A percentile compares a stretch with the other conserved stretches of the same genome.
Evolutionary conservation across 345 rosid genomes (phyloP).

Genomic region (Aquilaria sinensis): DNA sequence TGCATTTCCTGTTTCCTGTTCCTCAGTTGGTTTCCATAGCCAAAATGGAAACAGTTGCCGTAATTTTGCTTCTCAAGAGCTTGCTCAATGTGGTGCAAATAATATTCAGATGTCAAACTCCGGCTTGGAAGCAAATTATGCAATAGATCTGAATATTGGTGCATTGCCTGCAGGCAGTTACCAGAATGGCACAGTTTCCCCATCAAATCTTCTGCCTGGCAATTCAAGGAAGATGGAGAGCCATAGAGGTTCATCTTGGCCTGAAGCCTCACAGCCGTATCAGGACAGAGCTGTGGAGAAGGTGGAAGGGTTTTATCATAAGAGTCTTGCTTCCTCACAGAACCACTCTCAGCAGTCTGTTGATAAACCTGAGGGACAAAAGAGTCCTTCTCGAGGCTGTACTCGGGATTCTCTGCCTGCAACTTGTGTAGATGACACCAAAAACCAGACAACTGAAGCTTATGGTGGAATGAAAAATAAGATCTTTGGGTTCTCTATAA

Average conservation of each 20-base stretch:
- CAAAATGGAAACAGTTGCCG: conserved; percentile 15
- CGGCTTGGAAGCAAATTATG: conserved; percentile 24
- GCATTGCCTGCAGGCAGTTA: conserved; percentile 16
- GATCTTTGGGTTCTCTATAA: conserved; percentile 32
- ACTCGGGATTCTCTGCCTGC: conserved; percentile 32
- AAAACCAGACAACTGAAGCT: conserved; percentile 23
- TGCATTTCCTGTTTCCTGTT: conserved; percentile 17
- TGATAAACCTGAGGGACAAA: conserved; percentile 23
- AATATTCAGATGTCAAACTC: conserved; percentile 12
- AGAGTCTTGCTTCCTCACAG: conserved; percentile 26
- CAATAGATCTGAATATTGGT: conserved; percentile 29
- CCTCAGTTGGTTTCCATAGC: conserved; percentile 15
- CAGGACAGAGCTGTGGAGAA: conserved; percentile 23
- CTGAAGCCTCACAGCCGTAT: conserved; percentile 23
- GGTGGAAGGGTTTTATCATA: conserved; percentile 28
- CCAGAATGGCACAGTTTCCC: conserved; percentile 16
- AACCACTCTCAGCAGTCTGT: conserved; percentile 24
- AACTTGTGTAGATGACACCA: conserved; percentile 26
- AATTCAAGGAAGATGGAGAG: conserved; percentile 16
- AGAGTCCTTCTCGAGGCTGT: conserved; percentile 17
- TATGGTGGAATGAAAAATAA: conserved; percentile 24
- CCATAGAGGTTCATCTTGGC: conserved; percentile 40
- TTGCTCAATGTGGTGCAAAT: conserved; percentile 8
- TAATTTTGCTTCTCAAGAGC: conserved; percentile 20
- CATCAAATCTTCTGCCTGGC: conserved; percentile 6